Conservation (phyloP, 805 yeast species). For the Lachancea dasiensis region DNA sequence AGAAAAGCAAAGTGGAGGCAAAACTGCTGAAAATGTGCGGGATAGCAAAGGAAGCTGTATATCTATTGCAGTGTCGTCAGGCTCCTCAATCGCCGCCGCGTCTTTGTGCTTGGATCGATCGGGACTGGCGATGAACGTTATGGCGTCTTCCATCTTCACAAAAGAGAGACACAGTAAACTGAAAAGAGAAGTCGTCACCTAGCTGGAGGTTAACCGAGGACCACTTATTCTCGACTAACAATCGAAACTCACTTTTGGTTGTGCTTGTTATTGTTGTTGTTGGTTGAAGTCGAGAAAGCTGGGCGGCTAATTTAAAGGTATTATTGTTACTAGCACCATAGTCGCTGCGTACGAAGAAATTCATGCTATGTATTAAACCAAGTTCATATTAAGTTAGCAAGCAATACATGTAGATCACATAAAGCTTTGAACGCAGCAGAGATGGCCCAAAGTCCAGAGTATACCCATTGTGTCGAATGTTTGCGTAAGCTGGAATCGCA, state of each 20-base stretch:
- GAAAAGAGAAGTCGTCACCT: no score
- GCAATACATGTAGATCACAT: not conserved
- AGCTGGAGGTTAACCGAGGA: no score
- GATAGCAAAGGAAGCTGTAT: not conserved
- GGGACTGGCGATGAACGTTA: slow-evolving; percentile 1
- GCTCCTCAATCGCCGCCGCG: not conserved
- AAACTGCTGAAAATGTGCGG: not conserved
- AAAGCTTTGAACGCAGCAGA: not conserved
- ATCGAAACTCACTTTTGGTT: no score
- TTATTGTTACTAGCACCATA: no score
- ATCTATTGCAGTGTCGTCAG: slow-evolving; percentile 1
- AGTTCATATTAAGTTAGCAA: no score
- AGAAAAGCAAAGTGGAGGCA: slow-evolving; percentile 16
- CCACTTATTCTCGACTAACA: no score
- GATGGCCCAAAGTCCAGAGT: not conserved
- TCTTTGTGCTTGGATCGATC: not conserved
- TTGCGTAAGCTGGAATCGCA: not conserved
- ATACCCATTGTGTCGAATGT: not conserved
- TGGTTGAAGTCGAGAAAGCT: no score
- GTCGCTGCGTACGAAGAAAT: no score
- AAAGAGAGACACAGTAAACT: not conserved
- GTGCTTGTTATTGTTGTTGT: no score
- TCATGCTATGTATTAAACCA: no score
- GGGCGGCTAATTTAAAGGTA: not conserved
- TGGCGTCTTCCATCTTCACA: slow-evolving; percentile 1